Conservation (phyloP, 2,329 filamentous ascomycete genomes). For the Alternaria sp. region DNA sequence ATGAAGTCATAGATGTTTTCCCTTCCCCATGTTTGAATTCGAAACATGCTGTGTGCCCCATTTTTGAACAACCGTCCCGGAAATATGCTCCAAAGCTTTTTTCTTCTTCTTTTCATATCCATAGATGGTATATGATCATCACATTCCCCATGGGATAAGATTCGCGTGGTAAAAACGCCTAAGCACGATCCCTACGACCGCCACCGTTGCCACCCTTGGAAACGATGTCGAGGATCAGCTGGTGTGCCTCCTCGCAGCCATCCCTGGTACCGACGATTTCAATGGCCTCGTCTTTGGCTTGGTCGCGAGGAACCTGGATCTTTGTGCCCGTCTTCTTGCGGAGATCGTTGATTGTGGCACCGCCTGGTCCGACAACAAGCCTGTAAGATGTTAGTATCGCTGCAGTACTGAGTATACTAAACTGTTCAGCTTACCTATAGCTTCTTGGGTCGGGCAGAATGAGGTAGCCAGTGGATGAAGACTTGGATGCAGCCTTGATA, state of each 20-base stretch:
- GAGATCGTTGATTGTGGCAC: conserved; percentile 91
- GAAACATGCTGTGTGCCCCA: not conserved
- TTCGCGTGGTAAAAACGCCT: not conserved
- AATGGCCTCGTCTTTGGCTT: conserved; percentile 79
- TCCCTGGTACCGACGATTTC: conserved; percentile 83
- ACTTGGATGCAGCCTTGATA: conserved; percentile 74
- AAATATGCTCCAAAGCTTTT: conserved; percentile 7
- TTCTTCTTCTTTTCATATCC: too few relatives aligned
- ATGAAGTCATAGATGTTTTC: conserved; percentile 2
- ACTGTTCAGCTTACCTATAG: conserved; percentile 62
- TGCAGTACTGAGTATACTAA: not conserved
- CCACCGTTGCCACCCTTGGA: conserved; percentile 41
- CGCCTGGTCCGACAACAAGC: conserved; percentile 86
- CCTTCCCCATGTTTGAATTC: not conserved
- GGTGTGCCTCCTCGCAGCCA: conserved; percentile 84
- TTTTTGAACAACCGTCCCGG: not conserved
- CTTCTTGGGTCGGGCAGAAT: conserved; percentile 87
- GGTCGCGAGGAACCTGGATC: conserved; percentile 89
- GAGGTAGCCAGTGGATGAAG: conserved; percentile 81
- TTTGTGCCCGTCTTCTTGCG: conserved; percentile 91
- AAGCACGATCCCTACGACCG: conserved; percentile 32
- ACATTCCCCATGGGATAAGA: not conserved
- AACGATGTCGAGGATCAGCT: conserved; percentile 87
- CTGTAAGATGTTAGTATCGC: conserved; percentile 48
- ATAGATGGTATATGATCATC: not conserved